Percentiles rank a stretch among this genome's conserved stretches.
These are phyloP conservation scores for Penicillium sp. DNA, from an alignment of 2,329 filamentous ascomycete species.

Conservation along the genomic window DNA sequence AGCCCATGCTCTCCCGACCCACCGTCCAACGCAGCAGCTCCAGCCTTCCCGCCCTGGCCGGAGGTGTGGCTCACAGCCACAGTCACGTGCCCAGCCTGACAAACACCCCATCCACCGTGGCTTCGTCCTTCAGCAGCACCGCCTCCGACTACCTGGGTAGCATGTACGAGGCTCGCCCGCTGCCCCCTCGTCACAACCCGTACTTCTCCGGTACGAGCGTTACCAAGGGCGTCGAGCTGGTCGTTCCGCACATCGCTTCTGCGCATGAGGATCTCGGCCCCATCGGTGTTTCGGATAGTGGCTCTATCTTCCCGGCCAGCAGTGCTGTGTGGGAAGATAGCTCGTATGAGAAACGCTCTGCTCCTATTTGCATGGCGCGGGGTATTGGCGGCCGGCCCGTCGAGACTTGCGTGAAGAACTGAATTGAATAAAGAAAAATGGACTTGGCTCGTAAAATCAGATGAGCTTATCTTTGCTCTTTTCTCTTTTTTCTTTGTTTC, in stretches of 20 bases:
- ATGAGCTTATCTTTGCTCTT: not conserved
- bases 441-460: not conserved
- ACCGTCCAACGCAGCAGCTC: slow-evolving; percentile 28
- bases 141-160: slow-evolving; percentile 34
- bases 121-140: slow-evolving; percentile 41
- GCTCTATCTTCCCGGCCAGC: slow-evolving; percentile 31
- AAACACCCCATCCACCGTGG: slow-evolving; percentile 38
- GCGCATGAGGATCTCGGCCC: slow-evolving; percentile 15
- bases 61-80: slow-evolving; percentile 14
- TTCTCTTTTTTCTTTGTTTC: not conserved
- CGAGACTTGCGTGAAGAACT: slow-evolving; percentile 4
- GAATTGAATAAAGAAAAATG: not conserved
- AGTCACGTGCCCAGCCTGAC: slow-evolving; percentile 33
- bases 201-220: slow-evolving; percentile 34
- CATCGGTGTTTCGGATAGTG: slow-evolving; percentile 21
- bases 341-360: slow-evolving; percentile 12
- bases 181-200: slow-evolving; percentile 43
- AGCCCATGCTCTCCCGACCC: slow-evolving; percentile 19
- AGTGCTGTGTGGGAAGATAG: slow-evolving; percentile 29
- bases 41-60: slow-evolving; percentile 35
- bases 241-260: slow-evolving; percentile 39
- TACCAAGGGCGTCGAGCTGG: slow-evolving; percentile 40
- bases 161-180: slow-evolving; percentile 32
- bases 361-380: slow-evolving; percentile 12
- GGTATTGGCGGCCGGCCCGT: slow-evolving; percentile 2